These are phyloP conservation scores for Mucor saturninus DNA, from an alignment of 371 early-diverging fungal genomes.

Conservation along the genomic window DNA sequence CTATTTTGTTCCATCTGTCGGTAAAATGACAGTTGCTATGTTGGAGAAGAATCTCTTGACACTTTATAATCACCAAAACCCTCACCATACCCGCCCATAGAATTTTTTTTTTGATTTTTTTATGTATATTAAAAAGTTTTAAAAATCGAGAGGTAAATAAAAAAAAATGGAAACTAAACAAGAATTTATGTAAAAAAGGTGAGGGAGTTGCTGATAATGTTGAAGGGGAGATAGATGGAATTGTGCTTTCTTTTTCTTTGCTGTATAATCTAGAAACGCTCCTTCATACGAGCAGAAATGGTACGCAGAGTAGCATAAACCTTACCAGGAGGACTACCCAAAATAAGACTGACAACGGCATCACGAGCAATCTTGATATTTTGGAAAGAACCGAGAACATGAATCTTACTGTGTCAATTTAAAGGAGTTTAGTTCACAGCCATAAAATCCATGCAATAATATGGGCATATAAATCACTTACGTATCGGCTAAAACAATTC, in stretches of 20 bases:
- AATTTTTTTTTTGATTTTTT: not conserved
- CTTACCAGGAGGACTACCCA: constrained; percentile 98
- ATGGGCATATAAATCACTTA: constrained; percentile 37
- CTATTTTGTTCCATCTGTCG: constrained; percentile 92
- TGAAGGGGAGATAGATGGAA: not conserved
- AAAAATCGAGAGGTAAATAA: constrained; percentile 1
- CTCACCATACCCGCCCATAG: not conserved
- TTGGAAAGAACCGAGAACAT: constrained; percentile 96
- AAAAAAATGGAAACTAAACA: constrained; percentile 11
- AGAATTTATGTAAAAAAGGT: not conserved
- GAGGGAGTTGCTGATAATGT: not conserved
- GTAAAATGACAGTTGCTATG: constrained; percentile 97
- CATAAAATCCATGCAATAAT: no score
- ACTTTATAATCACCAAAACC: constrained; percentile 73
- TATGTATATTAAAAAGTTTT: constrained; percentile 7
- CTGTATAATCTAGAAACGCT: constrained; percentile 72
- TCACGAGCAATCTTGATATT: constrained; percentile 98
- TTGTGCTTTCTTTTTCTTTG: not conserved
- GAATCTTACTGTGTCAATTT: constrained; percentile 72
- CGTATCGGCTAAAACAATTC: constrained; percentile 98
- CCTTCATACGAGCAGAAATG: constrained; percentile 91
- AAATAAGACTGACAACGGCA: constrained; percentile 93
- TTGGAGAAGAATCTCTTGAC: constrained; percentile 90
- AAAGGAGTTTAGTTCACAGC: no score
- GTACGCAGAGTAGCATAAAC: constrained; percentile 93